Base-by-base conservation (phyloP, 768 basidiomycete genomes). In the Atractiella rhizophila region DNA sequence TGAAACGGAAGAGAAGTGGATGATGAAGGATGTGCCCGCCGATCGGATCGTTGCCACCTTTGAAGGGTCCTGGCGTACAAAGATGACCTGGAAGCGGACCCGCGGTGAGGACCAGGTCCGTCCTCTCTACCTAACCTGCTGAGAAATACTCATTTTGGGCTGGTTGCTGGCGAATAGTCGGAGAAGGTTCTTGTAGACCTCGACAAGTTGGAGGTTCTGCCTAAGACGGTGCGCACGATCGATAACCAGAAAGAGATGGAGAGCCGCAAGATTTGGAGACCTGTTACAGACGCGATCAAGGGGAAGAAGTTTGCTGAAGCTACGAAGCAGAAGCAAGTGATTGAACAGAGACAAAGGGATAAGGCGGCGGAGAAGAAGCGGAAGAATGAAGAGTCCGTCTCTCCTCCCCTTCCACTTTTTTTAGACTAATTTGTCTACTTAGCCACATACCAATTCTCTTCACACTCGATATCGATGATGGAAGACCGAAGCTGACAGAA, bases 341-440 rank as follows among this genome's bases (percentile, higher is more conserved):
- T 98, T 42, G 91, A 98, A 62, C 88, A 96, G 67, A 69, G 57
- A 54, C 91, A 96, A 64, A 64, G 91, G 37, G 85, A 94, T 45
- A 68, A 72, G 25, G 79, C 83, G 5, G 76, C 74, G 10, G 79
- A 82, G 57, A 66, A 82, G 60, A 86, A 81, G 65, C 68, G 66
- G 57, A 76, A 70, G 43, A 79, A 76, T 15, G 57, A 69, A 24
- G 66, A 69, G 80, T n/a, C n/a, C n/a, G n/a, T n/a, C n/a, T n/a
- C n/a, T n/a, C n/a, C n/a, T n/a, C n/a, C n/a, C n/a, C n/a, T n/a
- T n/a, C n/a, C n/a, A n/a, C n/a, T n/a, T n/a, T n/a, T n/a, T n/a
- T n/a, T n/a, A n/a, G n/a, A n/a, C n/a, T n/a, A n/a, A n/a, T n/a
- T n/a, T n/a, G n/a, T n/a, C n/a, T n/a, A n/a, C n/a, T n/a, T n/a